A percentile compares a stretch with the other conserved stretches of the same genome.
Evolutionary conservation across 768 basidiomycete species (phyloP).

Genomic region (Lactifluus volemus): DNA sequence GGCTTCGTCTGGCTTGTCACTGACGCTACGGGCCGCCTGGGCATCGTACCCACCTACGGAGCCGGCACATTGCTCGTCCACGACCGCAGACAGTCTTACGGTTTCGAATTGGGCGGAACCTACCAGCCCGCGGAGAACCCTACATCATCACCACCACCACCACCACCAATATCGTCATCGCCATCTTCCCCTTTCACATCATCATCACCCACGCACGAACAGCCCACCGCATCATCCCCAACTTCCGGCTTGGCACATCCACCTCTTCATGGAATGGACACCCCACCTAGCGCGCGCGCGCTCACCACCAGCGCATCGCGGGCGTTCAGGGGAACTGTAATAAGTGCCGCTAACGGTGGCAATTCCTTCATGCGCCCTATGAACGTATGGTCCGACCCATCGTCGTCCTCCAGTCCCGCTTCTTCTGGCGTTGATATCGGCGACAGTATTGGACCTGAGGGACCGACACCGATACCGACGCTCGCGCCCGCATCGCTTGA

Average conservation of each 20-base stretch:
- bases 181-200: not conserved
- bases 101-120: not conserved
- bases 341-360: not conserved
- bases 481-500: slow-evolving; percentile 6
- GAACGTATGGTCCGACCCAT: not conserved
- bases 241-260: slow-evolving; percentile 2
- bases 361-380: not conserved
- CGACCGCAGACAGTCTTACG: slow-evolving; percentile 17
- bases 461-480: too few relatives aligned
- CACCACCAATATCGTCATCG: not conserved
- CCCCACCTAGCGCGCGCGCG: slow-evolving; percentile 5
- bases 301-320: not conserved
- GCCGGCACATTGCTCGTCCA: slow-evolving; percentile 76
- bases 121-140: slow-evolving; percentile 6
- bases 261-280: not conserved
- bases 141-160: not conserved
- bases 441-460: too few relatives aligned
- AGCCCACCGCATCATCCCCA: not conserved
- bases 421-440: too few relatives aligned
- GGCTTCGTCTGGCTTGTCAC: slow-evolving; percentile 88
- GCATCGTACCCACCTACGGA: slow-evolving; percentile 79
- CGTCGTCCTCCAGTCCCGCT: not conserved
- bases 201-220: not conserved
- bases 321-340: not conserved
- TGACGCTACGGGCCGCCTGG: slow-evolving; percentile 51